Conservation (phyloP, 805 yeast species). For the Candida methanosorbosa region DNA sequence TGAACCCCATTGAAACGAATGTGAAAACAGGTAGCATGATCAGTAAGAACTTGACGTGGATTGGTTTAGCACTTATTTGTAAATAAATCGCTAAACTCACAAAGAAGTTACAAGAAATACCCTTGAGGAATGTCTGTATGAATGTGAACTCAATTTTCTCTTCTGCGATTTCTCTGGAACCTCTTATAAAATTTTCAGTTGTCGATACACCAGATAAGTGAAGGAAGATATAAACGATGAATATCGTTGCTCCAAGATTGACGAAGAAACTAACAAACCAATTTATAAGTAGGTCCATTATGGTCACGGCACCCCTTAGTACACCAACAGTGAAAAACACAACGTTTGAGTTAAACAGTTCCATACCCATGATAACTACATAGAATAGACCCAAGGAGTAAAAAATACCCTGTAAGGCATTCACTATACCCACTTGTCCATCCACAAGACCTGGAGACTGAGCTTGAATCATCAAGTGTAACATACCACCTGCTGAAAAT, state of each 20-base stretch:
- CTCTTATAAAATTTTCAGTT: slow-evolving; percentile 32
- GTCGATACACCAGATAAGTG: slow-evolving; percentile 43
- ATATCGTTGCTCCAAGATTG: slow-evolving; percentile 55
- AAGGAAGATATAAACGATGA: slow-evolving; percentile 58
- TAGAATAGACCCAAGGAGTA: slow-evolving; percentile 70
- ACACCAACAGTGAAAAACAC: slow-evolving; percentile 63
- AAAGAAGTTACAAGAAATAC: slow-evolving; percentile 68
- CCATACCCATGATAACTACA: slow-evolving; percentile 69
- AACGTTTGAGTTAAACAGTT: slow-evolving; percentile 67
- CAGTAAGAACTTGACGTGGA: slow-evolving; percentile 63
- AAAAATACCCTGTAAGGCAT: slow-evolving; percentile 48
- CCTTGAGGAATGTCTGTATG: slow-evolving; percentile 58
- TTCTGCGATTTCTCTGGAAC: slow-evolving; percentile 38
- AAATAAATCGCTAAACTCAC: slow-evolving; percentile 70
- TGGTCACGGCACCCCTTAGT: slow-evolving; percentile 59
- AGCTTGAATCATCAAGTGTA: slow-evolving; percentile 47
- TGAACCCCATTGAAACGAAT: slow-evolving; percentile 70
- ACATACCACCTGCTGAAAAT: slow-evolving; percentile 68
- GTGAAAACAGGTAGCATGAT: slow-evolving; percentile 65
- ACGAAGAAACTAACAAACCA: slow-evolving; percentile 63
- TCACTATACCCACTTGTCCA: slow-evolving; percentile 43
- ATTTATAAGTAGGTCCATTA: slow-evolving; percentile 52
- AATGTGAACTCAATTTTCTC: slow-evolving; percentile 38
- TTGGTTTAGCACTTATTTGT: slow-evolving; percentile 71
- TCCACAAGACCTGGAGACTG: slow-evolving; percentile 34